Conservation (phyloP, 495 filamentous ascomycete species). For the Neurospora sp. region DNA sequence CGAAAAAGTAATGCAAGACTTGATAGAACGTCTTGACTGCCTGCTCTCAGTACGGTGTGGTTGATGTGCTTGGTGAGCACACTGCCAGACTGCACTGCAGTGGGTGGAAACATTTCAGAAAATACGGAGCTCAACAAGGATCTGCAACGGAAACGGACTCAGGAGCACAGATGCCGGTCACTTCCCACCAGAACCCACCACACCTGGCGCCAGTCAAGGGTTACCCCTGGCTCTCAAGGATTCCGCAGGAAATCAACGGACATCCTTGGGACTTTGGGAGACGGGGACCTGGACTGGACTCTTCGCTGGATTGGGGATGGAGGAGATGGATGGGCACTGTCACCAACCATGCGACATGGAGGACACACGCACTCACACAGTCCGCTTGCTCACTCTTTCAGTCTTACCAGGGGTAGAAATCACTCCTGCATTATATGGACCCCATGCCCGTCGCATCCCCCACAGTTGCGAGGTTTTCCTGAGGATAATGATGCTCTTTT, state of each 20-base stretch:
- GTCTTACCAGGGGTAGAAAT: slow-evolving; percentile 9
- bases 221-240: background rate
- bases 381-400: background rate
- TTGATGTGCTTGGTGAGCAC: background rate
- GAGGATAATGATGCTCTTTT: slow-evolving; percentile 1
- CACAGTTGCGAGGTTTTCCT: slow-evolving; percentile 12
- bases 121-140: background rate
- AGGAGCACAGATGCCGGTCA: background rate
- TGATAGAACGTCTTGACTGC: background rate
- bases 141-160: background rate
- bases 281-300: background rate
- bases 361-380: background rate
- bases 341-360: background rate
- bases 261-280: background rate
- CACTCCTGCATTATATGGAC: slow-evolving; percentile 15
- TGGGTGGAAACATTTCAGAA: background rate
- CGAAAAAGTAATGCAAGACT: background rate
- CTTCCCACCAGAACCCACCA: background rate
- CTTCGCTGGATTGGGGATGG: background rate
- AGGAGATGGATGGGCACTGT: background rate
- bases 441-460: slow-evolving; percentile 13
- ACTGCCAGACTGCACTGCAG: no score
- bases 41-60: background rate
- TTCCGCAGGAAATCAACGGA: background rate
- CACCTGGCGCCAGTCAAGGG: background rate